These are phyloP conservation scores for Russula compacta DNA, from an alignment of 768 basidiomycete species.

Conservation along the genomic window DNA sequence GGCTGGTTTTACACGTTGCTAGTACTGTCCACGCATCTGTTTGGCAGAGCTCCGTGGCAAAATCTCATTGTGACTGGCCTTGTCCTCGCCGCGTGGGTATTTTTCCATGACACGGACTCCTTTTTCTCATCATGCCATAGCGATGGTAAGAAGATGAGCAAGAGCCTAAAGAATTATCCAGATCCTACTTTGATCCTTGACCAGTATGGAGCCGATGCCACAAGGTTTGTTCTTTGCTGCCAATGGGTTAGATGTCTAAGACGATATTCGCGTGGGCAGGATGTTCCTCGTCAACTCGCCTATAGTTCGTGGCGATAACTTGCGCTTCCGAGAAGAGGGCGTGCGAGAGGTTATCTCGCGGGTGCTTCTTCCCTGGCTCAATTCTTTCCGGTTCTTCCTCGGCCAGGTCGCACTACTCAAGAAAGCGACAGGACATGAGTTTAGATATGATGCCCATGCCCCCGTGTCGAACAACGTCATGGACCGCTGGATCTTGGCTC, in stretches of 20 bases:
- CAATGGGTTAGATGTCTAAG: not conserved
- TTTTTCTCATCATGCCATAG: slow-evolving; percentile 30
- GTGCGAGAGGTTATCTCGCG: slow-evolving; percentile 94
- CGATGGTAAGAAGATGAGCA: slow-evolving; percentile 99
- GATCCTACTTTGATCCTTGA: slow-evolving; percentile 89
- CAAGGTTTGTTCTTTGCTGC: slow-evolving; percentile 44
- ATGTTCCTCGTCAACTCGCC: slow-evolving; percentile 99
- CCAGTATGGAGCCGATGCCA: slow-evolving; percentile 91
- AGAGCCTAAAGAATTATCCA: slow-evolving; percentile 93
- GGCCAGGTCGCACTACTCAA: slow-evolving; percentile 86
- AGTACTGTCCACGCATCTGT: slow-evolving; percentile 92
- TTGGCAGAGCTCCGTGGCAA: slow-evolving; percentile 92
- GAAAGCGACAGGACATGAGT: slow-evolving; percentile 67
- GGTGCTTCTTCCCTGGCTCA: slow-evolving; percentile 97
- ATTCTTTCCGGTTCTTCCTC: slow-evolving; percentile 98
- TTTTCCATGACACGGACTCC: not conserved
- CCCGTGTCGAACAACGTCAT: slow-evolving; percentile 85
- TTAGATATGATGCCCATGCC: slow-evolving; percentile 82
- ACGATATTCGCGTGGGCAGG: slow-evolving; percentile 30
- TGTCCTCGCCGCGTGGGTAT: slow-evolving; percentile 81
- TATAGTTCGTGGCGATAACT: slow-evolving; percentile 94
- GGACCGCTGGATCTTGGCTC: slow-evolving; percentile 97
- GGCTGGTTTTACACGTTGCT: slow-evolving; percentile 99
- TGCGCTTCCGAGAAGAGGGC: slow-evolving; percentile 96
- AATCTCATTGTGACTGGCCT: slow-evolving; percentile 95